These are phyloP conservation scores for Kodamaea lidongshanica DNA, from an alignment of 805 yeast species.

Conservation along the genomic window DNA sequence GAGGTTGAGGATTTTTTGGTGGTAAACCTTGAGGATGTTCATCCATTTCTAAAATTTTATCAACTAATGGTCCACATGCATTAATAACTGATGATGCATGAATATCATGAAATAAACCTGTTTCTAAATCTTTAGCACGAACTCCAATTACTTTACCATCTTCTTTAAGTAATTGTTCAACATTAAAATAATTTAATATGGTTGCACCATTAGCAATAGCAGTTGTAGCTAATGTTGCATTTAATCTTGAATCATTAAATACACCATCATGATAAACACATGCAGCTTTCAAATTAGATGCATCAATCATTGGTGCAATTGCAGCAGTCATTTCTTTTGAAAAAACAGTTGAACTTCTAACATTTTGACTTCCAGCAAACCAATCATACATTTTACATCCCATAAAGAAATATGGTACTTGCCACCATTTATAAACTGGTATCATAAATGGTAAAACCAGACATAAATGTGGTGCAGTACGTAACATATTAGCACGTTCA, in stretches of 20 bases:
- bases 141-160: constrained; percentile 67
- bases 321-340: constrained; percentile 60
- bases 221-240: constrained; percentile 75
- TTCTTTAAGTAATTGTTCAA: constrained; percentile 66
- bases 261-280: constrained; percentile 93
- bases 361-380: constrained; percentile 84
- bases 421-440: constrained; percentile 96
- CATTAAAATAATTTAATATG: constrained; percentile 80
- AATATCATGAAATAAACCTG: constrained; percentile 56
- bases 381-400: constrained; percentile 91
- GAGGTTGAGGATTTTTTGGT: constrained; percentile 44
- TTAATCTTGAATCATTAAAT: constrained; percentile 89
- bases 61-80: constrained; percentile 94
- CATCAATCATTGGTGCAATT: constrained; percentile 81
- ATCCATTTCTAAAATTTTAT: constrained; percentile 81
- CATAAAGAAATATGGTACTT: constrained; percentile 84
- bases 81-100: constrained; percentile 73
- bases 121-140: constrained; percentile 62
- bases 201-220: constrained; percentile 88
- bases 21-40: constrained; percentile 60
- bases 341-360: constrained; percentile 70
- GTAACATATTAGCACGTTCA: constrained; percentile 78
- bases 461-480: constrained; percentile 89
- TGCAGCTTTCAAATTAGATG: constrained; percentile 74
- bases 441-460: constrained; percentile 85